phyloP scores from a whole-genome alignment of 495 filamentous ascomycete genomes.

The Elasticomyces elasticus region DNA sequence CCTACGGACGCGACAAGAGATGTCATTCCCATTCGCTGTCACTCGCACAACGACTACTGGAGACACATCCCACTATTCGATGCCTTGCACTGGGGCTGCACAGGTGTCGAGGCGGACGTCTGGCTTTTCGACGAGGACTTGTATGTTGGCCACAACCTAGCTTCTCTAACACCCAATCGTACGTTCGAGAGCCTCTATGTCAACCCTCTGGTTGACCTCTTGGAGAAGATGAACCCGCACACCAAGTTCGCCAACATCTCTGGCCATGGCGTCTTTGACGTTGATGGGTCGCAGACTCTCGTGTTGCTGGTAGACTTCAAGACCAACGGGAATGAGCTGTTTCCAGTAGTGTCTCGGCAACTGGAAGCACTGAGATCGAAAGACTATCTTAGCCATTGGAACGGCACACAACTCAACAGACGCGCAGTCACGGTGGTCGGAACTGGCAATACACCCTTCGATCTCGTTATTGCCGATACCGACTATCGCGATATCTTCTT shows the following conservation, averaged over 20 bases:
- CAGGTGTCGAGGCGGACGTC: constrained; percentile 74
- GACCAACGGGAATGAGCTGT: constrained; percentile 23
- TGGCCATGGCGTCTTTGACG: constrained; percentile 28
- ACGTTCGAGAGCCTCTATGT: constrained; percentile 32
- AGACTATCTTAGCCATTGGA: constrained; percentile 39
- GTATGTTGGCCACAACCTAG: constrained; percentile 33
- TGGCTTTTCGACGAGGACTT: constrained; percentile 67
- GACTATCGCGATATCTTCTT: constrained; percentile 56
- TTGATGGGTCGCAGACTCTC: constrained; percentile 25
- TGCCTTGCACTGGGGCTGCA: constrained; percentile 58
- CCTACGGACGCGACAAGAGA: constrained; percentile 68
- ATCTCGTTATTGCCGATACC: constrained; percentile 40
- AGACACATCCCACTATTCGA: constrained; percentile 62
- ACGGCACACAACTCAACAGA: constrained; percentile 19
- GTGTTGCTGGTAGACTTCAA: constrained; percentile 35
- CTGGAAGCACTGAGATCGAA: constrained; percentile 24
- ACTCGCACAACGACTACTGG: constrained; percentile 92
- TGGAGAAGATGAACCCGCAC: constrained; percentile 24
- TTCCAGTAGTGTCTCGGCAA: constrained; percentile 23
- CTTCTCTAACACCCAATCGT: constrained; percentile 24
- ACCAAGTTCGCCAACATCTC: constrained; percentile 15
- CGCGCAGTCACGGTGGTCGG: constrained; percentile 59
- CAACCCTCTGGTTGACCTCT: constrained; percentile 27
- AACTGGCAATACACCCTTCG: constrained; percentile 68
- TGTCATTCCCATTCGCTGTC: constrained; percentile 56